phyloP scores from a whole-genome alignment of 2,329 filamentous ascomycete species.

The Xylaria sp. region DNA sequence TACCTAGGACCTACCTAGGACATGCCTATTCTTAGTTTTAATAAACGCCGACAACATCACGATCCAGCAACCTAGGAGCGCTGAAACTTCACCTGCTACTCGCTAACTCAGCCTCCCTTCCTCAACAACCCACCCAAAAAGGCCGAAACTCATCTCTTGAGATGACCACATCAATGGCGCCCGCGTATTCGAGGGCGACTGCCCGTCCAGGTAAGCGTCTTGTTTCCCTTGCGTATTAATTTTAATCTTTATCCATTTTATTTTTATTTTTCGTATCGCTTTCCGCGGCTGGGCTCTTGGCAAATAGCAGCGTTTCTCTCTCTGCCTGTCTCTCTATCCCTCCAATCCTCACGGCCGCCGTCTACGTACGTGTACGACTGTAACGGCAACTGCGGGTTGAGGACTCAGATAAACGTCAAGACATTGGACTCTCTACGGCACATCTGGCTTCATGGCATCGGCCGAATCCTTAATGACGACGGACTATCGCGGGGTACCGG shows the following conservation, averaged over 20 bases:
- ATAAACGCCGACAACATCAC: neutral
- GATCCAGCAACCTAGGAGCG: neutral
- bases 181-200: neutral
- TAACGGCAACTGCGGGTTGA: neutral
- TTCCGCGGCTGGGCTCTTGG: neutral
- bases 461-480: neutral
- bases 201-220: slow-evolving; percentile 19
- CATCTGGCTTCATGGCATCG: neutral
- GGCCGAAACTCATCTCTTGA: neutral
- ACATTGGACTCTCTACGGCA: neutral
- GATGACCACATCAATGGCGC: slow-evolving; percentile 1
- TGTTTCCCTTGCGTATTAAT: neutral
- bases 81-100: neutral
- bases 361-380: neutral
- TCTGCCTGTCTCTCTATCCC: neutral
- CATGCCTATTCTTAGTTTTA: too few species aligned
- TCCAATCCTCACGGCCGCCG: neutral
- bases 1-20: neutral
- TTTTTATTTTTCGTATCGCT: neutral
- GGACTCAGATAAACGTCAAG: too few species aligned
- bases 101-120: neutral
- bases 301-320: neutral
- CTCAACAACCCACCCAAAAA: neutral
- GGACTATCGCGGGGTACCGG: neutral
- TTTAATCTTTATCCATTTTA: neutral